Evolutionary conservation across 2,329 filamentous ascomycete species (phyloP), one percentile per base, ranked within the genome.

Genomic region (Fusarium robinianum): DNA sequence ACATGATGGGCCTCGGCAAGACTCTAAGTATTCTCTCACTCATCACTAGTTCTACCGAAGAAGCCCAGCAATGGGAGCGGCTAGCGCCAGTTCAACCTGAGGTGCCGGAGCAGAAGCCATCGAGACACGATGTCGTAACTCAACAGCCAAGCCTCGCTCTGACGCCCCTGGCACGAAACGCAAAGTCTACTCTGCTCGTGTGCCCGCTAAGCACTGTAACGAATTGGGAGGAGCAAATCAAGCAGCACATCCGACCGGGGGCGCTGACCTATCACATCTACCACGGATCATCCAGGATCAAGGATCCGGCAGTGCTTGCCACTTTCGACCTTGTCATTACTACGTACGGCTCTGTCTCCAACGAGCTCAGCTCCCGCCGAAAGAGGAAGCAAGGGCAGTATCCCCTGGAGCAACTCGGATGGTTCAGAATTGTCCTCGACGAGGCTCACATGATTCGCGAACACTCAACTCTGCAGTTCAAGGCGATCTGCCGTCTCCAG

Each of bases 391-490:
- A 74, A 10, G 82, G 80, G 2, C 53, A 69, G 6, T 82, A 77
- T 53, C 87, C 90, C 0, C 71, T 96, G 24, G 81, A 85, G 40
- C 83, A 87, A 57, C 81, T 95, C 47, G 88, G 90, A 49, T 95
- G 91, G 88, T 96, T 96, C 65, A 86, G 92, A 14, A 87, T 97
- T 40, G 90, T 96, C 1, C 78, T 97, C 2, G 92, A 97, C 53
- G 92, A 99, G 69, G 94, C 91, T 1, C 94, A 99, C 65, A 88
- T 88, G 68, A 97, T 99, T 54, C 88, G 94, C 17, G 92, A 95
- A 58, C 85, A 88, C 51, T 80, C 77, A 4, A 92, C 90, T 1
- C 74, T 87, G 26, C 87, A 92, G 56, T 95, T 90, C 40, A 90
- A 91, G 64, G 88, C 89, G 3, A 88, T 94, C 14, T 91, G 90